These are phyloP conservation scores for Cryptosporidium canis DNA, from an alignment of 169 alveolate species.

Conservation along the genomic window DNA sequence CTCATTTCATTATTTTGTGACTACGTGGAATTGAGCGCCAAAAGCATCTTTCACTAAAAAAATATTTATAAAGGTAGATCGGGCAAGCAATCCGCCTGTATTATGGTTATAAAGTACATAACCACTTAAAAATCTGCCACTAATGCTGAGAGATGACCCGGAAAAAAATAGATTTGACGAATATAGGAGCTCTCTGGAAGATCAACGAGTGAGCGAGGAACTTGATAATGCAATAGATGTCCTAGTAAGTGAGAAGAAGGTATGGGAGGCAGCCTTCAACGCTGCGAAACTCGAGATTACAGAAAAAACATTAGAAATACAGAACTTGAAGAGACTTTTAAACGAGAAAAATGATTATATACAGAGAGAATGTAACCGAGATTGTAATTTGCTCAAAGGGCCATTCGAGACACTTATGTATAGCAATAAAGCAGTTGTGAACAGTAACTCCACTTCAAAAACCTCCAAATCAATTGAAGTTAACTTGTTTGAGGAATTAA, in stretches of 20 bases:
- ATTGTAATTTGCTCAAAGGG: slow-evolving; percentile 20
- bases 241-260: slow-evolving; percentile 33
- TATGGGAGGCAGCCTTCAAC: slow-evolving; percentile 59
- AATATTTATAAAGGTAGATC: neutral
- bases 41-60: neutral
- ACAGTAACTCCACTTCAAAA: neutral
- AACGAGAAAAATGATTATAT: neutral
- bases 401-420: slow-evolving; percentile 14
- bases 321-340: slow-evolving; percentile 4
- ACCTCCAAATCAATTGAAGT: neutral
- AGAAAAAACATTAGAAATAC: slow-evolving; percentile 41
- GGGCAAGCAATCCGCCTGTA: neutral
- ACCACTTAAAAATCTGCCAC: neutral
- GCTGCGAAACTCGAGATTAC: slow-evolving; percentile 42
- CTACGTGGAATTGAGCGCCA: slow-evolving; percentile 3
- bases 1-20: neutral
- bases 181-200: neutral
- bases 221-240: slow-evolving; percentile 52
- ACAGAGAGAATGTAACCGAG: neutral
- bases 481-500: neutral
- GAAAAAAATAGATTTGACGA: neutral
- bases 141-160: neutral
- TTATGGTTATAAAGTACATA: neutral
- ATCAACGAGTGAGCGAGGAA: slow-evolving; percentile 3
- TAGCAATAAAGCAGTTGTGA: slow-evolving; percentile 16